These are phyloP conservation scores for Lactarius trivialis DNA, from an alignment of 768 basidiomycete genomes.

Conservation along the genomic window DNA sequence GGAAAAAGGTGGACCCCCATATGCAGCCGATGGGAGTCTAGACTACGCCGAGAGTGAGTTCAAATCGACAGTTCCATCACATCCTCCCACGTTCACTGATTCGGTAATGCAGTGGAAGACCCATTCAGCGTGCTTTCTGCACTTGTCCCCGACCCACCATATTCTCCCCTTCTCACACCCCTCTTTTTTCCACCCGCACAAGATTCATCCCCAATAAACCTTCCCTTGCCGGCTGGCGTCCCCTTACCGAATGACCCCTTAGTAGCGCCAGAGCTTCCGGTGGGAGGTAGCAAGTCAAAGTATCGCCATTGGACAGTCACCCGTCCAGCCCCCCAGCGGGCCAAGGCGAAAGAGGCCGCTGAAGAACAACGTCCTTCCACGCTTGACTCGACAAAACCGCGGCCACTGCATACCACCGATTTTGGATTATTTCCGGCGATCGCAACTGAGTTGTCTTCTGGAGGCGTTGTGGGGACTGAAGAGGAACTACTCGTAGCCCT, in stretches of 20 bases:
- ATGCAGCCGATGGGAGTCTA: constrained; percentile 67
- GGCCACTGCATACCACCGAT: constrained; percentile 50
- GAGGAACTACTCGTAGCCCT: constrained; percentile 27
- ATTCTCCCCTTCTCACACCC: constrained; percentile 52
- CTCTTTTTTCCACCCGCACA: constrained; percentile 38
- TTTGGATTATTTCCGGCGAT: constrained; percentile 57
- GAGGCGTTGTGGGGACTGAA: constrained; percentile 29
- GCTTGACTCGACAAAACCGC: constrained; percentile 42
- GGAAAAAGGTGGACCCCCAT: constrained; percentile 70
- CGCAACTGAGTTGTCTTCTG: constrained; percentile 22
- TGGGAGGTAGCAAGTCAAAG: constrained; percentile 25
- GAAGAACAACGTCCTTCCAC: constrained; percentile 33
- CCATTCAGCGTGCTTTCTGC: constrained; percentile 63
- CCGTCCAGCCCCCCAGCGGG: constrained; percentile 42
- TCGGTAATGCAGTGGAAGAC: constrained; percentile 56
- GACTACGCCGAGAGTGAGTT: constrained; percentile 63
- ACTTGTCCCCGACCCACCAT: constrained; percentile 51
- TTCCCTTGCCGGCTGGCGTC: constrained; percentile 27
- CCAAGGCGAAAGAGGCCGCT: constrained; percentile 49
- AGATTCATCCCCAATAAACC: constrained; percentile 24
- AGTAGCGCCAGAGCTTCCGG: constrained; percentile 7
- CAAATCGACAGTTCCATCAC: too few relatives aligned
- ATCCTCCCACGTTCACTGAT: constrained; percentile 13
- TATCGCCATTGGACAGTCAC: constrained; percentile 57
- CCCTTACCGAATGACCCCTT: constrained; percentile 29